These are phyloP conservation scores for Clitopilus passeckerianus DNA, from an alignment of 768 basidiomycete genomes.

Conservation along the genomic window DNA sequence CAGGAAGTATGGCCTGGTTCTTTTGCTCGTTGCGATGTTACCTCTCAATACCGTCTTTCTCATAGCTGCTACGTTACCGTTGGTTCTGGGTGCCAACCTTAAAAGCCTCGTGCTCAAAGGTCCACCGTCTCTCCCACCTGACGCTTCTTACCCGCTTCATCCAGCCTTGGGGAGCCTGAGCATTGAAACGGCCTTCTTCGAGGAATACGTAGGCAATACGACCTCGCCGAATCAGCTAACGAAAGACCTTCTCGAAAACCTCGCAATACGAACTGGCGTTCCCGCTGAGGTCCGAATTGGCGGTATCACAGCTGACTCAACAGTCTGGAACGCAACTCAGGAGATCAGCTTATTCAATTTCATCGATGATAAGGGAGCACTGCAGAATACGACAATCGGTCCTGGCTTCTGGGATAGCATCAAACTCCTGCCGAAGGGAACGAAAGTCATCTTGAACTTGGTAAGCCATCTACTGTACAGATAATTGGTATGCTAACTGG, in stretches of 20 bases:
- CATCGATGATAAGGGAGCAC: slow-evolving; percentile 34
- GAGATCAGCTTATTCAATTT: slow-evolving; percentile 36
- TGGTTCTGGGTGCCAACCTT: background rate
- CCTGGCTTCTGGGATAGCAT: slow-evolving; percentile 45
- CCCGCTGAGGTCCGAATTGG: slow-evolving; percentile 38
- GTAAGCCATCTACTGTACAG: slow-evolving; percentile 9
- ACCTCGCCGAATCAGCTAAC: slow-evolving; percentile 38
- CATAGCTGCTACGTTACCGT: background rate
- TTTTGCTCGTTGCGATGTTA: background rate
- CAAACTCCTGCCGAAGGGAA: slow-evolving; percentile 36
- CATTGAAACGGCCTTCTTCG: slow-evolving; percentile 51
- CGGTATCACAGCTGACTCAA: slow-evolving; percentile 51
- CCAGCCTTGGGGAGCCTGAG: slow-evolving; percentile 26
- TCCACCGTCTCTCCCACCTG: slow-evolving; percentile 8
- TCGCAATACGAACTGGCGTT: slow-evolving; percentile 37
- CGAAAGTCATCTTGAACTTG: slow-evolving; percentile 32
- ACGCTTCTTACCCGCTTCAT: slow-evolving; percentile 35
- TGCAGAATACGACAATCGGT: slow-evolving; percentile 48
- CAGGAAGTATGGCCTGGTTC: background rate
- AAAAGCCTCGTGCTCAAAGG: background rate
- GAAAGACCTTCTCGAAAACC: slow-evolving; percentile 37
- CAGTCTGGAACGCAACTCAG: slow-evolving; percentile 40
- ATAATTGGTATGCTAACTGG: background rate
- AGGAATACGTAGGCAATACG: slow-evolving; percentile 42
- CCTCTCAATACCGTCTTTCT: background rate